A percentile compares a stretch with the other conserved stretches of the same genome.
Conservation (phyloP, 2,329 filamentous ascomycete genomes). For the Alternaria sp. region DNA sequence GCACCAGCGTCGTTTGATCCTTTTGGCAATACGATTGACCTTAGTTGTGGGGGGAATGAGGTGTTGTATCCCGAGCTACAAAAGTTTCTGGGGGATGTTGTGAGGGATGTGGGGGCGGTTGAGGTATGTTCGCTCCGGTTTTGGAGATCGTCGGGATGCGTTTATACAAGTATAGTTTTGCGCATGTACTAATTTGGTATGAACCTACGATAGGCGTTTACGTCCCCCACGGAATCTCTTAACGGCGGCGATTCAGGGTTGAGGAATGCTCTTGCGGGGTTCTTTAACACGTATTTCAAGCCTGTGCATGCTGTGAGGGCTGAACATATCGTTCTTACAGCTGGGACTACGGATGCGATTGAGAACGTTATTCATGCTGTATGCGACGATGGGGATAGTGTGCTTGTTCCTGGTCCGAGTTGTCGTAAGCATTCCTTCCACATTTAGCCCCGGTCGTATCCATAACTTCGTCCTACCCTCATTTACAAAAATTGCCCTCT, state of each 20-base stretch:
- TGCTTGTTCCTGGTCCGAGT: constrained; percentile 40
- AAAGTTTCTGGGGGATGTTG: constrained; percentile 37
- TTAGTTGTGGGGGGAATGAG: constrained; percentile 37
- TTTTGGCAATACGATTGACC: constrained; percentile 23
- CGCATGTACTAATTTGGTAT: not conserved
- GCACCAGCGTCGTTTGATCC: not conserved
- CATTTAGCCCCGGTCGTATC: not conserved
- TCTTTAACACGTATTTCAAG: constrained; percentile 36
- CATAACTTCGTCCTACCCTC: not conserved
- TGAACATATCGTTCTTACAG: constrained; percentile 37
- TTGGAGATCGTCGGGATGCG: not conserved
- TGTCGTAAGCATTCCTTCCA: constrained; percentile 32
- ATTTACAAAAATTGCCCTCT: not conserved
- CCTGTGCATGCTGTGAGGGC: constrained; percentile 34
- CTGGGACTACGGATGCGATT: constrained; percentile 35
- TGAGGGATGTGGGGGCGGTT: constrained; percentile 25
- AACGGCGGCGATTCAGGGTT: constrained; percentile 25
- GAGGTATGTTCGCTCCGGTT: no score
- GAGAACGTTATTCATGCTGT: constrained; percentile 35
- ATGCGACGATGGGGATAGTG: constrained; percentile 40
- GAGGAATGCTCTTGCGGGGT: constrained; percentile 32
- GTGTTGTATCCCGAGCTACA: constrained; percentile 33
- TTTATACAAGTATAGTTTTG: no score
- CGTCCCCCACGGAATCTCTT: constrained; percentile 13
- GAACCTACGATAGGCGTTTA: constrained; percentile 26